Percentiles rank a stretch among this genome's conserved stretches.
These are phyloP conservation scores for Ceratopteris richardii DNA, from an alignment of 75 land plant species.

Conservation along the genomic window DNA sequence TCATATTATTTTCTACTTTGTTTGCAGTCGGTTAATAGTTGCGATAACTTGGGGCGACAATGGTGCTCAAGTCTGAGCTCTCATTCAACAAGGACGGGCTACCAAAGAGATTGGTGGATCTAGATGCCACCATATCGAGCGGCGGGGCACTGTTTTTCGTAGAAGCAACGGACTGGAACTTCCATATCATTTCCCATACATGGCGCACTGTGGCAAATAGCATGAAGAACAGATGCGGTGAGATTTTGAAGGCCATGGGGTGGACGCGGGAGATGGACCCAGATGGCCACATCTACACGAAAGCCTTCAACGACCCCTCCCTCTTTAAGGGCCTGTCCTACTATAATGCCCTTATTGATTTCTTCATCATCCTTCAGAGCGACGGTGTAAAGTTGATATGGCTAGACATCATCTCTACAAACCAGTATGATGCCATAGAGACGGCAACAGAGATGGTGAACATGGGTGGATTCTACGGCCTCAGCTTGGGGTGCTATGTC, in stretches of 20 bases:
- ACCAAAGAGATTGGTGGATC: slow-evolving; percentile 7
- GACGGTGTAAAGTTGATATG: slow-evolving; percentile 14
- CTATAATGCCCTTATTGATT: slow-evolving; percentile 11
- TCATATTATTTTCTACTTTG: no score
- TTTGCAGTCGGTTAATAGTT: no score
- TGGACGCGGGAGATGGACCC: slow-evolving; percentile 6
- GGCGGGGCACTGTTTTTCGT: slow-evolving; percentile 1
- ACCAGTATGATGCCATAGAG: slow-evolving; percentile 17
- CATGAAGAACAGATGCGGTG: not conserved
- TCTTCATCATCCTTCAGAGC: slow-evolving; percentile 3
- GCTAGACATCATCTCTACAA: slow-evolving; percentile 16
- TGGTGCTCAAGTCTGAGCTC: not conserved
- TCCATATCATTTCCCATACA: slow-evolving; percentile 19
- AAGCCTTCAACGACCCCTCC: not conserved
- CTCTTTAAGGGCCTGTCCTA: slow-evolving; percentile 3
- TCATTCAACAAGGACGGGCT: not conserved
- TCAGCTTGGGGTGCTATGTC: slow-evolving; percentile 13
- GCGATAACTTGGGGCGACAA: no score
- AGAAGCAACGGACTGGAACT: slow-evolving; percentile 12
- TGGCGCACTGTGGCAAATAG: slow-evolving; percentile 7
- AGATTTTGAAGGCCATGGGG: not conserved
- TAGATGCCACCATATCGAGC: slow-evolving; percentile 11
- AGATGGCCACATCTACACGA: slow-evolving; percentile 3
- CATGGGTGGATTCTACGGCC: slow-evolving; percentile 16
- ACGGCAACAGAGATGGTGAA: slow-evolving; percentile 8